phyloP scores from a whole-genome alignment of 2,329 filamentous ascomycete genomes.

The Nemania abortiva region DNA sequence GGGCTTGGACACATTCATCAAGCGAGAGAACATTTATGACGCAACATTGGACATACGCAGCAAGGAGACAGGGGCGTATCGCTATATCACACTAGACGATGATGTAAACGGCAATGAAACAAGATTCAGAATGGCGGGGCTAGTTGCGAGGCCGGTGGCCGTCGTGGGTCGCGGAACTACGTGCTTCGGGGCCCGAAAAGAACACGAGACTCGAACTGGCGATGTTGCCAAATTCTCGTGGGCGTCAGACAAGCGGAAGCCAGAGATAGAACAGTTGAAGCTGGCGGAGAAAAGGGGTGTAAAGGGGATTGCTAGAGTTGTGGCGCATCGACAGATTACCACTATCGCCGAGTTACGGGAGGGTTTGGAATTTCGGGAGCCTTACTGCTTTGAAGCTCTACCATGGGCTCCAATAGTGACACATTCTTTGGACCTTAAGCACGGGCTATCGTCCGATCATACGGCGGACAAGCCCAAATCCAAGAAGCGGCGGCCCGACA shows the following conservation, averaged over 20 bases:
- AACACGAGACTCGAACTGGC: background rate
- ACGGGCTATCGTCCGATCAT: background rate
- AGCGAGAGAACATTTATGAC: background rate
- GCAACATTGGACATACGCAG: too few species aligned
- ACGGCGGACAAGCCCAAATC: too few species aligned
- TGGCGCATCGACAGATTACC: slow-evolving; percentile 12
- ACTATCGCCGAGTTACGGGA: background rate
- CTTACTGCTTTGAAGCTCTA: background rate
- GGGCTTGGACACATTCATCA: slow-evolving; percentile 4
- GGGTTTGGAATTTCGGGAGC: slow-evolving; percentile 2
- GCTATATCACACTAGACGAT: background rate
- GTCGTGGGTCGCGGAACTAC: slow-evolving; percentile 5
- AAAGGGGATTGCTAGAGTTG: slow-evolving; percentile 1
- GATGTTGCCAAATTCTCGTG: slow-evolving; percentile 6
- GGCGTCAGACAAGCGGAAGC: background rate
- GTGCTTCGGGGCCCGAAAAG: background rate
- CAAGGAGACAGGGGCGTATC: too few species aligned
- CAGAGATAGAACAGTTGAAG: background rate
- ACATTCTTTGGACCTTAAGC: background rate
- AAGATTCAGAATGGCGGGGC: background rate
- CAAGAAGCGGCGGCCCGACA: too few species aligned
- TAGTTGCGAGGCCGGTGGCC: background rate
- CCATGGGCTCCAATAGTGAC: background rate
- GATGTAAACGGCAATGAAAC: background rate
- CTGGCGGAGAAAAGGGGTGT: background rate